Evolutionary conservation across 2,329 filamentous ascomycete genomes (phyloP).

Genomic region (Xylaria multiplex): DNA sequence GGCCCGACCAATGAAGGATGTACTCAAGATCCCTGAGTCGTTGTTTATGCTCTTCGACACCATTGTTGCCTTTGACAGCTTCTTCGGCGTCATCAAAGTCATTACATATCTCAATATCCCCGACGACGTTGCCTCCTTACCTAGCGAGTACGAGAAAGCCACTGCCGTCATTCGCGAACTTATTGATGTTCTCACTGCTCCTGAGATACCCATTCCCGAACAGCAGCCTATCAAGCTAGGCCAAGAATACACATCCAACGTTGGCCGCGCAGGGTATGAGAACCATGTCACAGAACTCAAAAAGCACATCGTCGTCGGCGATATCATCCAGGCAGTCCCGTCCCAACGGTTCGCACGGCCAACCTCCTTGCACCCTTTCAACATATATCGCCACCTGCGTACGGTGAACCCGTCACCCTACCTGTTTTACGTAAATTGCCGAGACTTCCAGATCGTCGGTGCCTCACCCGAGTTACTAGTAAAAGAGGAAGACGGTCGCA

Average conservation of each 20-base stretch:
- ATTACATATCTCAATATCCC: constrained; percentile 88
- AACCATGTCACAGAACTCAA: constrained; percentile 86
- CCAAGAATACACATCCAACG: constrained; percentile 89
- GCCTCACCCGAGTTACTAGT: constrained; percentile 95
- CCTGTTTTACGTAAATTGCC: constrained; percentile 93
- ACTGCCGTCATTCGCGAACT: constrained; percentile 71
- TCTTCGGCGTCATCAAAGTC: constrained; percentile 91
- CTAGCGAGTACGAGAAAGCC: constrained; percentile 75
- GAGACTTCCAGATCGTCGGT: constrained; percentile 92
- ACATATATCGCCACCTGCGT: constrained; percentile 94
- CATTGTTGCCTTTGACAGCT: constrained; percentile 92
- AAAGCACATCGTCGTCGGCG: constrained; percentile 87
- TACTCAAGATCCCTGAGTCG: constrained; percentile 88
- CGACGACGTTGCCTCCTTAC: constrained; percentile 62
- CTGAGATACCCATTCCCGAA: constrained; percentile 79
- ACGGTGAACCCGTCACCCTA: constrained; percentile 99
- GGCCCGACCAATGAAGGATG: constrained; percentile 86
- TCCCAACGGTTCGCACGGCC: constrained; percentile 92
- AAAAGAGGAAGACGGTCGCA: constrained; percentile 84
- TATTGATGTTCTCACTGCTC: constrained; percentile 76
- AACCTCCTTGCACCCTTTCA: constrained; percentile 93
- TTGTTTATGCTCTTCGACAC: constrained; percentile 98
- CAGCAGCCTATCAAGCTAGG: constrained; percentile 78
- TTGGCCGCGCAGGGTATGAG: constrained; percentile 89
- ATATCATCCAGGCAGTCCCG: constrained; percentile 98